Percentiles rank a stretch among this genome's conserved stretches.
Evolutionary conservation across 495 filamentous ascomycete species (phyloP).

Genomic region (Immersiella caudata): DNA sequence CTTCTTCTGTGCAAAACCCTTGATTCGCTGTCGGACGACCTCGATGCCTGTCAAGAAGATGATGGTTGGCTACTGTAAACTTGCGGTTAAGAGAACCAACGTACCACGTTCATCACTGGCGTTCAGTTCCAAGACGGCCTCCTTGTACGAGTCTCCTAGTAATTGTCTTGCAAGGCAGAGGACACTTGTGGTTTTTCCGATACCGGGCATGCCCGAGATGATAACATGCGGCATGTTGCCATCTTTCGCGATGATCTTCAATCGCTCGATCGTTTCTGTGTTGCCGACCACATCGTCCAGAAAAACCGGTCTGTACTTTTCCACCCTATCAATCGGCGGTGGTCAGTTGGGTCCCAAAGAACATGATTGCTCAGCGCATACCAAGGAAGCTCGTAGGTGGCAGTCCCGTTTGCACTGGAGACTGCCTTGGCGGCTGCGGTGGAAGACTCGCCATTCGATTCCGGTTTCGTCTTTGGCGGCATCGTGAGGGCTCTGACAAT

Average conservation of each 20-base stretch:
- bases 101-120: slow-evolving; percentile 91
- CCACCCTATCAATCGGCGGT: slow-evolving; percentile 67
- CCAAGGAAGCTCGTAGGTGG: slow-evolving; percentile 91
- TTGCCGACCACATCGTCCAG: slow-evolving; percentile 98
- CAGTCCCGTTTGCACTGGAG: slow-evolving; percentile 61
- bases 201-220: slow-evolving; percentile 98
- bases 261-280: slow-evolving; percentile 91
- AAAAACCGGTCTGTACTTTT: slow-evolving; percentile 94
- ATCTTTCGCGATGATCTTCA: slow-evolving; percentile 99
- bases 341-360: slow-evolving; percentile 8
- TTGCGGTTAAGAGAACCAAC: background rate
- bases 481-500: slow-evolving; percentile 31
- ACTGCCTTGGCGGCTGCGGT: slow-evolving; percentile 67
- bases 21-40: slow-evolving; percentile 97
- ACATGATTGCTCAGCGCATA: slow-evolving; percentile 42
- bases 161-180: slow-evolving; percentile 91
- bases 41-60: slow-evolving; percentile 71
- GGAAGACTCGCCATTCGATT: slow-evolving; percentile 71
- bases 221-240: slow-evolving; percentile 99
- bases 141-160: slow-evolving; percentile 92
- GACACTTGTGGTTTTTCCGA: slow-evolving; percentile 97
- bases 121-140: slow-evolving; percentile 95
- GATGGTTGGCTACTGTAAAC: slow-evolving; percentile 3
- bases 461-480: slow-evolving; percentile 41
- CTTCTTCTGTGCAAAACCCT: slow-evolving; percentile 99